Conservation (phyloP, 2,329 filamentous ascomycete species). For the Phialocephala subalpina region DNA sequence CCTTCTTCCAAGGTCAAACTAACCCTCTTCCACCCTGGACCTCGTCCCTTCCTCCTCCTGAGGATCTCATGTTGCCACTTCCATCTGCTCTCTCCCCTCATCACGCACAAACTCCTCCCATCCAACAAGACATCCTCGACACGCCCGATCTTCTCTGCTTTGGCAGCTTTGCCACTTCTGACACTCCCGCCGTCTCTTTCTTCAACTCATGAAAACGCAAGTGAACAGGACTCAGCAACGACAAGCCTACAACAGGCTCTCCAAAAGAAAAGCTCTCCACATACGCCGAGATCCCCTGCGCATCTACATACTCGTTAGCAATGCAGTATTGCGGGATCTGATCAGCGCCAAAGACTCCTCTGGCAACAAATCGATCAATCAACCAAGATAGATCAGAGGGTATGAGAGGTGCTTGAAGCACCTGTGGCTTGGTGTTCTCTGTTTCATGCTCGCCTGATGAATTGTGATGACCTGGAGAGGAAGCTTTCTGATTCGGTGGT, state of each 20-base stretch:
- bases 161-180: slow-evolving; percentile 1
- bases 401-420: slow-evolving; percentile 1
- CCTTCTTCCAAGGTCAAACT: slow-evolving; percentile 6
- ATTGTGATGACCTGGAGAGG: neutral
- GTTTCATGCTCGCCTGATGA: slow-evolving; percentile 4
- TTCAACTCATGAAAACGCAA: slow-evolving; percentile 4
- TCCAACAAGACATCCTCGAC: neutral
- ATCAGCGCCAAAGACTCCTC: slow-evolving; percentile 2
- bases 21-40: neutral
- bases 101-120: slow-evolving; percentile 1
- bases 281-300: neutral
- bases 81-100: slow-evolving; percentile 5
- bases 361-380: slow-evolving; percentile 9
- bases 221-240: neutral
- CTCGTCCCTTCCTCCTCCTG: neutral
- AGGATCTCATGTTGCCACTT: slow-evolving; percentile 7
- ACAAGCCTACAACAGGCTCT: slow-evolving; percentile 3
- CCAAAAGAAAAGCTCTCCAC: slow-evolving; percentile 6
- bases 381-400: slow-evolving; percentile 2
- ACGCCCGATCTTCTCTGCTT: slow-evolving; percentile 1
- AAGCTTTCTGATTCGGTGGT: neutral
- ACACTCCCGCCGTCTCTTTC: slow-evolving; percentile 3
- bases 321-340: slow-evolving; percentile 9
- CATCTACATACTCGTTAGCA: slow-evolving; percentile 2
- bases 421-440: neutral